Percentiles rank a stretch among this genome's conserved stretches.
phyloP scores from a whole-genome alignment of 2,329 filamentous ascomycete genomes.

The Ophiocordyceps robertsii region DNA sequence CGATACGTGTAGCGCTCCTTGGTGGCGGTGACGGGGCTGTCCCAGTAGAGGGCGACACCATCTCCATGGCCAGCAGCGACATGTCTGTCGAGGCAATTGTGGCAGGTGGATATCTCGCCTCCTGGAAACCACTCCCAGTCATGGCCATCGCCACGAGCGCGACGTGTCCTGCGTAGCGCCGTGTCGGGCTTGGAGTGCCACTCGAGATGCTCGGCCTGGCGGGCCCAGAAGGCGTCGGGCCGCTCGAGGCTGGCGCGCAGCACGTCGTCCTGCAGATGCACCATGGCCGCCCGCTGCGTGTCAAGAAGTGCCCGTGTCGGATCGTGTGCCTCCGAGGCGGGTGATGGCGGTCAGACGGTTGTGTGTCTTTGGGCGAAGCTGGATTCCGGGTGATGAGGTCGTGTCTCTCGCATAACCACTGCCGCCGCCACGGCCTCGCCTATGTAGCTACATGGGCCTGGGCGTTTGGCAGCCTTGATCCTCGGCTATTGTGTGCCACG shows the following conservation, averaged over 20 bases:
- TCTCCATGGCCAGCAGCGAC: constrained; percentile 68
- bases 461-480: too few species aligned
- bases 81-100: constrained; percentile 84
- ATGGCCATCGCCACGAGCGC: constrained; percentile 48
- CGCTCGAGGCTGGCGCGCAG: constrained; percentile 47
- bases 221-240: constrained; percentile 61
- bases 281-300: neutral
- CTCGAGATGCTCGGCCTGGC: constrained; percentile 59
- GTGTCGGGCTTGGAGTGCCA: constrained; percentile 68
- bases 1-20: constrained; percentile 65
- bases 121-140: constrained; percentile 84
- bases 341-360: too few species aligned
- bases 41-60: constrained; percentile 67
- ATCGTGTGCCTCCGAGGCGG: too few species aligned
- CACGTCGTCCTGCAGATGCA: constrained; percentile 35
- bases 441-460: too few species aligned
- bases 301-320: too few species aligned
- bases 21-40: constrained; percentile 66
- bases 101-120: constrained; percentile 80
- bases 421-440: too few species aligned
- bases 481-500: too few species aligned
- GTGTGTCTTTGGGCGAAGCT: neutral
- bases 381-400: neutral
- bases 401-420: neutral
- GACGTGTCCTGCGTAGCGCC: constrained; percentile 45